Evolutionary conservation across 768 basidiomycete genomes (phyloP), one percentile per base, ranked within the genome.

Genomic region (Pisolithus orientalis): DNA sequence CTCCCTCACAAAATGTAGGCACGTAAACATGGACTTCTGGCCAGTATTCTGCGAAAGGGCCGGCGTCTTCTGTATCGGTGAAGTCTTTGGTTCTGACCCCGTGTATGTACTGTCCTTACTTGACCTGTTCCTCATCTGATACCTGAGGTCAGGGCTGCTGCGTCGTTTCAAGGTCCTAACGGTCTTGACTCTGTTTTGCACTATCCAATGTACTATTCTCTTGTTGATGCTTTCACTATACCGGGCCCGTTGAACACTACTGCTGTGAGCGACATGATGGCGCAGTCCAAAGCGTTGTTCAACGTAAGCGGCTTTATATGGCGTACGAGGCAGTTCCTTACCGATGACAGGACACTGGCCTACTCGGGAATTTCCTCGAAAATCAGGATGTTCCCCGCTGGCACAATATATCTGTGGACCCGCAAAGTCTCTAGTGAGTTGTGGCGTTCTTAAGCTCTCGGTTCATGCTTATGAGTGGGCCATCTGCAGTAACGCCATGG

Each of bases 21-120:
- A 93, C 62, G 83, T 92, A 48, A 75, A 83, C 49, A 75, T 77
- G 49, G 70, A 74, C 43, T 94, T 94, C 65, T 93, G 89, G 90
- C 82, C 86, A 1, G 61, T 61, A 6, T 92, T 94, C 62, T 83
- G 82, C 59, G 70, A 66, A 43, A 80, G 79, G n/a, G 87, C 89
- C 0, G 88, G 84, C 11, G 85, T 92, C 9, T 92, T 87, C 70
- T 92, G 87, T 61, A 85, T 92, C 50, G 92, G 92, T 39, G 90
- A 93, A 69, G 85, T 94, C 44, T 76, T 80, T 53, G 77, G 76
- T 43, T 63, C 71, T 48, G 71, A 83, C 47, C 66, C 82, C 44
- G 67, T 73, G 84, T 85, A 62, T 37, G 64, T 34, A 21, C 17
- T 17, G 34, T 27, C 42, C 27, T 31, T 51, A 43, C 61, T 11